Evolutionary conservation across 2,329 filamentous ascomycete species (phyloP).

Genomic region (Decorospora gaudefroyi): DNA sequence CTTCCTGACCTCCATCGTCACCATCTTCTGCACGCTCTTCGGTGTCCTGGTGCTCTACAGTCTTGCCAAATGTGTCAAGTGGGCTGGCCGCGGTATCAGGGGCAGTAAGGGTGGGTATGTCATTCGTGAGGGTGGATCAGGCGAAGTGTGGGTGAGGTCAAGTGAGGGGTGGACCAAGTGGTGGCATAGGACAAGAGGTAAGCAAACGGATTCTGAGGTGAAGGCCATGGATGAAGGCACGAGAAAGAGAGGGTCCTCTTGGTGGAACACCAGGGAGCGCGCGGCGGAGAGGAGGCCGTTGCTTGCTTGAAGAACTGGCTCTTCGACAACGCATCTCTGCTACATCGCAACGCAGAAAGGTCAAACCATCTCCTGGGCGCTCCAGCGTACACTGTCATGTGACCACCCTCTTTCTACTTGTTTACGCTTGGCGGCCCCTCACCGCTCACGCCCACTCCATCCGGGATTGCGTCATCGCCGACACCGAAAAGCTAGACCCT

Average conservation of each 20-base stretch:
- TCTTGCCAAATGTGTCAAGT: conserved; percentile 22
- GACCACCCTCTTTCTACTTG: too few relatives aligned
- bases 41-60: conserved; percentile 46
- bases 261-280: conserved; percentile 25
- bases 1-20: conserved; percentile 51
- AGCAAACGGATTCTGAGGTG: conserved; percentile 30
- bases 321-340: too few relatives aligned
- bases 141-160: conserved; percentile 40
- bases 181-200: conserved; percentile 34
- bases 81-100: conserved; percentile 17
- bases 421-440: too few relatives aligned
- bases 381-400: too few relatives aligned
- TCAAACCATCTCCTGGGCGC: too few relatives aligned
- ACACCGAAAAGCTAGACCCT: too few relatives aligned
- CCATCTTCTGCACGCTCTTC: conserved; percentile 50
- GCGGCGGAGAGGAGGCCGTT: conserved; percentile 32
- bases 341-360: too few relatives aligned
- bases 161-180: conserved; percentile 35
- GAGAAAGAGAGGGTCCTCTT: conserved; percentile 27
- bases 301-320: conserved; percentile 7
- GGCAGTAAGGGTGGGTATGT: conserved; percentile 35
- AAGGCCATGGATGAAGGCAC: conserved; percentile 36
- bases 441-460: not conserved
- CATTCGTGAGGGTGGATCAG: conserved; percentile 35
- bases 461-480: not conserved